A percentile compares a stretch with the other conserved stretches of the same genome.
Conservation (phyloP, 2,329 filamentous ascomycete genomes). For the Ophiostoma sp. region DNA sequence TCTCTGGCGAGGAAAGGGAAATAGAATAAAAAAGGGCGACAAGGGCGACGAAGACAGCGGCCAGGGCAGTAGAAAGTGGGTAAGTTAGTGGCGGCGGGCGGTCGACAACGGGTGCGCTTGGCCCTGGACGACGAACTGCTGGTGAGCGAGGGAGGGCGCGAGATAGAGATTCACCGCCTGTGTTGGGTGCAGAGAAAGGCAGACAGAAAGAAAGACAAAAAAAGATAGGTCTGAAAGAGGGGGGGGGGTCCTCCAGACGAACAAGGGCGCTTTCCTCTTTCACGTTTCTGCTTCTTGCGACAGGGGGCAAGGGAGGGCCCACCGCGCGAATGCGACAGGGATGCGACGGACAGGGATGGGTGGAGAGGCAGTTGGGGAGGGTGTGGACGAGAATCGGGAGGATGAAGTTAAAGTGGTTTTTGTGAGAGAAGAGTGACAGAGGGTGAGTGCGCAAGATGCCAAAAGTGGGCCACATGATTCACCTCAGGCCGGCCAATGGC, state of each 20-base stretch:
- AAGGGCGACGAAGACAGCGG: conserved; percentile 8
- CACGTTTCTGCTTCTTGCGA: conserved; percentile 21
- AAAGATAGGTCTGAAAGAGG: neutral
- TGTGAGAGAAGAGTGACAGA: conserved; percentile 3
- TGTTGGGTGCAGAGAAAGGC: neutral
- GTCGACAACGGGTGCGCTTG: conserved; percentile 13
- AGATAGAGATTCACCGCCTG: conserved; percentile 3
- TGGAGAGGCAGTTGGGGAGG: conserved; percentile 1
- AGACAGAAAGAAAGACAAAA: neutral
- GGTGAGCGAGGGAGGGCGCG: conserved; percentile 4
- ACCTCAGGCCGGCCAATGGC: conserved; percentile 18
- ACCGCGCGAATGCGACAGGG: conserved; percentile 21
- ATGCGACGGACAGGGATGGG: conserved; percentile 16
- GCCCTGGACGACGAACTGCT: neutral
- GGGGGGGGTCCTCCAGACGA: neutral
- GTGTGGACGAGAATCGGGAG: conserved; percentile 1
- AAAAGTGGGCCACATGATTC: conserved; percentile 20
- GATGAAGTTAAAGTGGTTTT: conserved; percentile 13
- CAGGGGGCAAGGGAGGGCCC: conserved; percentile 22
- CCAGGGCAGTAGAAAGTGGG: neutral
- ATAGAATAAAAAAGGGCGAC: neutral
- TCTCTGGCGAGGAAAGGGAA: conserved; percentile 4
- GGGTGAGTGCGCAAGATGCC: neutral
- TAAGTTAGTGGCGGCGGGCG: neutral
- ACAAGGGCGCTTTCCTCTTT: conserved; percentile 16